These are phyloP conservation scores for Chenopodium formosanum DNA, from an alignment of 148 eudicot genomes.

Conservation along the genomic window DNA sequence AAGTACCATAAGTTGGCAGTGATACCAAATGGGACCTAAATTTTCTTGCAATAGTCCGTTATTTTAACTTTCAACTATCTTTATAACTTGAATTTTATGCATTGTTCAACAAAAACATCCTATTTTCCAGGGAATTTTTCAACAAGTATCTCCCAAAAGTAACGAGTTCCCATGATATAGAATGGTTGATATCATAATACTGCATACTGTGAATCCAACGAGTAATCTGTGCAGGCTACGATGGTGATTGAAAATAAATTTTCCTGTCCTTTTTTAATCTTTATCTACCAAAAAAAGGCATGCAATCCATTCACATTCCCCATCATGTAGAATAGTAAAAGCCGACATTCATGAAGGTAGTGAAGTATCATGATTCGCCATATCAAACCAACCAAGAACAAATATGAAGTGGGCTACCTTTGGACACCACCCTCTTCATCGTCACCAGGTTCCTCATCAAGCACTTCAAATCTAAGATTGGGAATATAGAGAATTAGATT, in stretches of 20 bases:
- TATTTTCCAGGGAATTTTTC: not conserved
- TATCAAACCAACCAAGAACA: constrained; percentile 25
- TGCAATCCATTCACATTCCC: not conserved
- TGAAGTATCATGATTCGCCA: constrained; percentile 23
- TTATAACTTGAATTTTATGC: not conserved
- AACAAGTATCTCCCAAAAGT: not conserved
- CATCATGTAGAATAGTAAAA: constrained; percentile 4
- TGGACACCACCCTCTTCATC: constrained; percentile 90
- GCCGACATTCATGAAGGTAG: constrained; percentile 11
- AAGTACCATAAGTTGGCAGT: not conserved
- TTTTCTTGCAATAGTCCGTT: not conserved
- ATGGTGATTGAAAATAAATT: not conserved
- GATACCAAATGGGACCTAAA: not conserved
- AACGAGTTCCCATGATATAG: not conserved
- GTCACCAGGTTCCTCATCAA: constrained; percentile 95
- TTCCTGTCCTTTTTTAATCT: not conserved
- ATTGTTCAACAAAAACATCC: not conserved
- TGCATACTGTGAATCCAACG: not conserved
- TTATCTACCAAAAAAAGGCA: not conserved
- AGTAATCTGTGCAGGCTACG: not conserved
- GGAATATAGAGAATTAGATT: not conserved
- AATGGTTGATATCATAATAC: not conserved
- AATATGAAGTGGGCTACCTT: constrained; percentile 47
- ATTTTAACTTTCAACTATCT: not conserved
- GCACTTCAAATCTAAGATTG: constrained; percentile 69